These are phyloP conservation scores for Exophiala xenobiotica DNA, from an alignment of 2,329 filamentous ascomycete genomes.

Conservation along the genomic window DNA sequence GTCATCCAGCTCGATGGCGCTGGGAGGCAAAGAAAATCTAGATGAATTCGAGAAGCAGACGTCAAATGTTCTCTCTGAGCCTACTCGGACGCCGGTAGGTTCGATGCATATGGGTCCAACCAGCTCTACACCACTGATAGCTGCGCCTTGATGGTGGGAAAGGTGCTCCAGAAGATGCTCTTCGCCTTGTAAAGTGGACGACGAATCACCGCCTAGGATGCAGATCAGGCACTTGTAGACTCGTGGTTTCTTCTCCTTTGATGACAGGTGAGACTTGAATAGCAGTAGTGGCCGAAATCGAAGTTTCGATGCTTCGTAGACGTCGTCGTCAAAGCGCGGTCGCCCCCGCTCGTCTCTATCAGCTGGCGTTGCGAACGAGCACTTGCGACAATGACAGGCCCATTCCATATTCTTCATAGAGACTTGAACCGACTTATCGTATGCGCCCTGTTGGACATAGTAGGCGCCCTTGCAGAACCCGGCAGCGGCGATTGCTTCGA, in stretches of 20 bases:
- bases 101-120: constrained; percentile 15
- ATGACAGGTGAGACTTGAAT: constrained; percentile 21
- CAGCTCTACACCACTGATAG: constrained; percentile 7
- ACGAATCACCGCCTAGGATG: constrained; percentile 6
- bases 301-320: constrained; percentile 8
- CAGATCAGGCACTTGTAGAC: constrained; percentile 20
- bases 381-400: constrained; percentile 21
- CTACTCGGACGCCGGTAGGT: constrained; percentile 9
- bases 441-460: constrained; percentile 13
- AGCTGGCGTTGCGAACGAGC: constrained; percentile 16
- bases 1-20: constrained; percentile 16
- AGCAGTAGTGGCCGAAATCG: constrained; percentile 19
- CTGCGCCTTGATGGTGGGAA: constrained; percentile 9
- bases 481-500: constrained; percentile 9
- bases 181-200: constrained; percentile 11
- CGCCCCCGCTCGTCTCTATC: constrained; percentile 14
- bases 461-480: constrained; percentile 21
- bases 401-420: constrained; percentile 19
- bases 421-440: constrained; percentile 15
- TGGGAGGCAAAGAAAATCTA: constrained; percentile 7
- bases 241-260: constrained; percentile 6
- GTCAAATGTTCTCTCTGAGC: constrained; percentile 18
- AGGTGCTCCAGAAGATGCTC: constrained; percentile 18
- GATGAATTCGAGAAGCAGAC: constrained; percentile 14
- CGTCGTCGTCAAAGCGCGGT: constrained; percentile 19